Conservation (phyloP, 2,329 filamentous ascomycete species). For the Arthrinium phaeospermum region DNA sequence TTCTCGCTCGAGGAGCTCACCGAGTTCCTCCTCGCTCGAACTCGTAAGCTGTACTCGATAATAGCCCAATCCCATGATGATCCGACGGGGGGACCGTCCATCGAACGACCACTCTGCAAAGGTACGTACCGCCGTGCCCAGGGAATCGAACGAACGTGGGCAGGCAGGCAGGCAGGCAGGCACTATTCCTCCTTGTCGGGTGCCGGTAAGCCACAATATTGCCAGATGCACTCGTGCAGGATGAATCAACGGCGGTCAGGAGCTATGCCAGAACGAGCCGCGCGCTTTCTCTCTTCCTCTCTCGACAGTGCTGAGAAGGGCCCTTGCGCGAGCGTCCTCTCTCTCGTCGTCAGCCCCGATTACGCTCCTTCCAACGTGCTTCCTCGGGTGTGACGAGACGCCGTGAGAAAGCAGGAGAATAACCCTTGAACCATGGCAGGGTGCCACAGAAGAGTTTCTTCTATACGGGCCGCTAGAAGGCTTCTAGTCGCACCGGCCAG, state of each 20-base stretch:
- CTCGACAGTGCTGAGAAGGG: not conserved
- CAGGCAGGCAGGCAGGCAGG: not conserved
- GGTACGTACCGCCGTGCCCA: not conserved
- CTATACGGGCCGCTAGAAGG: constrained; percentile 3
- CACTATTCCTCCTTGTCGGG: not conserved
- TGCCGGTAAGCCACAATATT: constrained; percentile 12
- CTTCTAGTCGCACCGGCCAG: not conserved
- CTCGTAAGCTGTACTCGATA: constrained; percentile 9
- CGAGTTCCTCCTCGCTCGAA: not conserved
- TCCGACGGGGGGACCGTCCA: not conserved
- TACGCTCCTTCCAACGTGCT: not conserved
- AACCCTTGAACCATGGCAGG: not conserved
- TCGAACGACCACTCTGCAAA: not conserved
- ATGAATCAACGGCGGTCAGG: not conserved
- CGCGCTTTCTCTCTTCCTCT: not conserved
- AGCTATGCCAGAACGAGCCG: not conserved
- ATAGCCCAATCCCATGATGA: constrained; percentile 9
- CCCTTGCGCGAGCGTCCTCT: not conserved
- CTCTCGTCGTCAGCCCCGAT: not conserved
- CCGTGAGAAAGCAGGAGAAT: not conserved
- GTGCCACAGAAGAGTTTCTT: constrained; percentile 5
- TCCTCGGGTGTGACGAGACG: not conserved
- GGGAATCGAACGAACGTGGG: not conserved
- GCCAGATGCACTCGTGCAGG: constrained; percentile 3
- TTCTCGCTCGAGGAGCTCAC: not conserved